Percentiles rank a stretch among this genome's conserved stretches.
Conservation (phyloP, 306 rosid species). For the Acacia acuminata region DNA sequence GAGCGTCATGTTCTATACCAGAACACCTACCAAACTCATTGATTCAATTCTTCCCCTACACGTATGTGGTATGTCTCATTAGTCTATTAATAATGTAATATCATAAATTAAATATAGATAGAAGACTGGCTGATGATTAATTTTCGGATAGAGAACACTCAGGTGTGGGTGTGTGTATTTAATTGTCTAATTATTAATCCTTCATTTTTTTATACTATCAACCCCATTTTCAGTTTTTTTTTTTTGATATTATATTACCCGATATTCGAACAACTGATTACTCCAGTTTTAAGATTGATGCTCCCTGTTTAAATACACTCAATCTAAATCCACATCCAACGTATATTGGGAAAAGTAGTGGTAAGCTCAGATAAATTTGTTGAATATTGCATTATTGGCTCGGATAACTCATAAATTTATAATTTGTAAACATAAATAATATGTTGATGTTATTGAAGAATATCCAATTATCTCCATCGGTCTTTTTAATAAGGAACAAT, state of each 20-base stretch:
- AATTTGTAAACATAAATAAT: not conserved
- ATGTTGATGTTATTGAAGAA: not conserved
- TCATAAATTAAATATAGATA: not conserved
- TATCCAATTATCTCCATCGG: not conserved
- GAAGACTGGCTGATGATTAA: not conserved
- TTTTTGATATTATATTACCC: no score
- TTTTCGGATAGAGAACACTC: not conserved
- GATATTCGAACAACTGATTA: no score
- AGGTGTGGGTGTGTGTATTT: not conserved
- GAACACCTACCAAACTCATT: no score
- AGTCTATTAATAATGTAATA: not conserved
- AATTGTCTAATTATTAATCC: not conserved
- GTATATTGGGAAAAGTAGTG: not conserved
- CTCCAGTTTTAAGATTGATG: no score
- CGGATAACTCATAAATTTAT: not conserved
- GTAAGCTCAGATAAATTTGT: not conserved
- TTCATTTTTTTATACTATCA: not conserved
- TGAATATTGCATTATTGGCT: not conserved
- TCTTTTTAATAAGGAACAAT: no score
- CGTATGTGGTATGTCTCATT: not conserved
- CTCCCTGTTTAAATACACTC: not conserved
- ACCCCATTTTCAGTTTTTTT: no score
- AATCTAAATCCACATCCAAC: not conserved
- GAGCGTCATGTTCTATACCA: no score
- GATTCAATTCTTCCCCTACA: not conserved